Evolutionary conservation across 208 protist species (phyloP), one percentile per base, ranked within the genome.

Genomic region (Wallacemonas sp.): DNA sequence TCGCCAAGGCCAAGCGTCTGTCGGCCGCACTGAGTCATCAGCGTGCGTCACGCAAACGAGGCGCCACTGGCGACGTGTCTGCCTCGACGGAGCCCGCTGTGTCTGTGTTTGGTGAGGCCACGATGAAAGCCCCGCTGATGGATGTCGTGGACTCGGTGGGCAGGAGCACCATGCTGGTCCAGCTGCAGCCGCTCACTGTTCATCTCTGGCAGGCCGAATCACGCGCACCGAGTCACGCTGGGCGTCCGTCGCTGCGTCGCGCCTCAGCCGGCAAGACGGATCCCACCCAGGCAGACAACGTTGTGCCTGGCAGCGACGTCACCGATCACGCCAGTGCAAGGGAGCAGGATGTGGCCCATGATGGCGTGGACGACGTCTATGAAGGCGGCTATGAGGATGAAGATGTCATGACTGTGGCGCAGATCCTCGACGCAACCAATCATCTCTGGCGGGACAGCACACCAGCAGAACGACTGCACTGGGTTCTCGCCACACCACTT

Each of bases 401-500:
- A n/a, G n/a, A n/a, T n/a, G n/a, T n/a, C n/a, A 47, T n/a, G 24
- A 32, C 47, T 19, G 47, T 55, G 11, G 11, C 47, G 6, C 23
- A 55, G 47, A 24, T 32, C 5, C 47, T 55, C 26, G 47, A 26
- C 5, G 8, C 23, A 3, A 17, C 17, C 19, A 17, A 23, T 6
- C 9, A 5, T 9, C 19, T 32, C 11, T 55, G 47, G 47, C 14
- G 19, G 5, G 26, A 9, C 24, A 55, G 24, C 11, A 5, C 19
- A 9, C 14, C 47, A 17, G 4, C 47, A 6, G 47, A 4, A 17
- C 47, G 47, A 5, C 47, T 55, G 26, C 47, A 19, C 47, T 55
- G 47, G 47, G 5, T 55, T 8, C 47, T 55, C 24, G 47, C 47
- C 24, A 55, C 47, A 19, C 47, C 47, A 9, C 47, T 55, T 24